Evolutionary conservation across 768 basidiomycete species (phyloP), one percentile per base, ranked within the genome.

Genomic region (Leccinum barrowsii): DNA sequence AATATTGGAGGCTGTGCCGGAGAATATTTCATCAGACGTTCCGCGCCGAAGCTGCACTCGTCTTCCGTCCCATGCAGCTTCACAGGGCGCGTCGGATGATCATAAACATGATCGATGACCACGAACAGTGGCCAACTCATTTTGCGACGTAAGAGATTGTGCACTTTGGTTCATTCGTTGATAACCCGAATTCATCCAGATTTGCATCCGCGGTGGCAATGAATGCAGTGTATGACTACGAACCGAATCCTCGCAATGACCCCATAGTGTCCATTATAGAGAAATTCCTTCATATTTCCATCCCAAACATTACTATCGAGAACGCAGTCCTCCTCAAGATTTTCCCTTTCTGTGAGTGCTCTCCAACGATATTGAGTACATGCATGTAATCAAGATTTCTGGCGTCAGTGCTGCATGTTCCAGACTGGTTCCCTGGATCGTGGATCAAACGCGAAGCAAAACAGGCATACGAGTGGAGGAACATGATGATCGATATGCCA

Each of bases 141-240:
- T 35, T 19, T 30, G 40, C 50, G 4, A 63, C 49, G 46, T 62
- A 24, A 52, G 57, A 13, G 0, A 3, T 12, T 24, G 22, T 17
- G 15, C 2, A 11, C 1, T 15, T 7, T 7, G 1, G 7, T 24
- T 22, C 4, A 3, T 48, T 21, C 4, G 7, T 30, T 26, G 17
- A 15, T 26, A 44, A 34, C 2, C 8, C 12, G 4, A 21, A 22
- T 4, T 48, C 5, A 30, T 21, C 5, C 1, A 75, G 76, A 32
- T 63, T 70, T 32, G 65, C 76, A 7, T 68, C 65, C 63, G 58
- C 71, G 64, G 71, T 77, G 44, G 61, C 65, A 1, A 55, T 67
- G 46, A 54, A 50, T n/a, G 26, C 13, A 6, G 47, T 61, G 5
- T 62, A 63, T 22, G 63, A 55, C n/a, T 30, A 30, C 8, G 28